Percentiles rank a stretch among this genome's conserved stretches.
phyloP scores from a whole-genome alignment of 148 eudicot genomes.

The Cornus kousa region DNA sequence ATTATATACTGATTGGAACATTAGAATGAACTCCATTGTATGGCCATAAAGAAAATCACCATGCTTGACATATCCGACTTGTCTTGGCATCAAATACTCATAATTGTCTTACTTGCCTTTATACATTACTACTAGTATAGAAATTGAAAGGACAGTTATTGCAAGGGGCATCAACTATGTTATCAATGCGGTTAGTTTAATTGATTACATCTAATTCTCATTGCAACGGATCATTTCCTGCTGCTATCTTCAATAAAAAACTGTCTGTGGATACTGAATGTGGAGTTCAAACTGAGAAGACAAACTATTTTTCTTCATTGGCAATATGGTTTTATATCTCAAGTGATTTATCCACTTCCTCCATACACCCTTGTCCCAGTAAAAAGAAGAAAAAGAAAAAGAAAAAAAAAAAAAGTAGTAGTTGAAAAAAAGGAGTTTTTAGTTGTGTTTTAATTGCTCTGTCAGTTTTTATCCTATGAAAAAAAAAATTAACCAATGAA shows the following conservation, averaged over 20 bases:
- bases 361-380: neutral
- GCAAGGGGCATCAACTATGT: neutral
- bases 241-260: neutral
- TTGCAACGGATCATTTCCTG: neutral
- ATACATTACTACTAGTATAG: neutral
- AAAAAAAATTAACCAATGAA: neutral
- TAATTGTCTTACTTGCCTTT: neutral
- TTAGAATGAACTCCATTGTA: neutral
- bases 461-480: neutral
- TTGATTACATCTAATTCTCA: neutral
- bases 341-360: neutral
- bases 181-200: neutral
- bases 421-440: neutral
- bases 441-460: neutral
- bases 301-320: neutral
- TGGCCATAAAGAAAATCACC: neutral
- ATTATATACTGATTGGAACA: neutral
- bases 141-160: neutral
- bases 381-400: too few relatives aligned
- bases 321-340: neutral
- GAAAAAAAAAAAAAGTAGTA: too few relatives aligned
- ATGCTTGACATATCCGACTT: conserved; percentile 5
- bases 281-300: neutral
- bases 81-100: neutral
- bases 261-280: neutral